Conservation (phyloP, 2,329 filamentous ascomycete species). For the Penicillium nordicum region DNA sequence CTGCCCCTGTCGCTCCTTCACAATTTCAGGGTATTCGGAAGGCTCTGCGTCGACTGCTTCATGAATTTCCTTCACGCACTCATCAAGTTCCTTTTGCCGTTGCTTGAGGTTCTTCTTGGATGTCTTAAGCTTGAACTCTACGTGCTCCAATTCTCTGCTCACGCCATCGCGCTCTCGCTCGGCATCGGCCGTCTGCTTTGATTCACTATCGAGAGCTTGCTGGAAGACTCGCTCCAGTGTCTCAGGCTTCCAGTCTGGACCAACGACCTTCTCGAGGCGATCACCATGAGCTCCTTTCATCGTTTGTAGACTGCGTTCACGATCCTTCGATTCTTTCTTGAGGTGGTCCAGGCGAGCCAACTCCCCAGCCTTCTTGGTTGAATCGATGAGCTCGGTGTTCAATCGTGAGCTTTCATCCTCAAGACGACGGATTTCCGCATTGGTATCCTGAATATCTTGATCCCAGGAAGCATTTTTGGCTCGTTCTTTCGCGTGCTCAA, state of each 20-base stretch:
- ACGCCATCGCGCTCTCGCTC: slow-evolving; percentile 68
- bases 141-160: slow-evolving; percentile 69
- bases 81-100: slow-evolving; percentile 60
- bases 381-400: slow-evolving; percentile 76
- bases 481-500: slow-evolving; percentile 62
- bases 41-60: slow-evolving; percentile 55
- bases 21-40: slow-evolving; percentile 50
- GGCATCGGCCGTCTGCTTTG: slow-evolving; percentile 58
- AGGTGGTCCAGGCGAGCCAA: slow-evolving; percentile 79
- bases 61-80: slow-evolving; percentile 61
- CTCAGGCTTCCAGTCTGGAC: slow-evolving; percentile 63
- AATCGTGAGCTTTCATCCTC: slow-evolving; percentile 71
- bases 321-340: slow-evolving; percentile 73
- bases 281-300: slow-evolving; percentile 71
- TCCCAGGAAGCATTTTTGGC: slow-evolving; percentile 67
- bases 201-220: slow-evolving; percentile 56
- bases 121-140: slow-evolving; percentile 69
- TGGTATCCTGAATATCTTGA: slow-evolving; percentile 63
- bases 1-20: slow-evolving; percentile 51
- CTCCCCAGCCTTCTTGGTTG: slow-evolving; percentile 75
- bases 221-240: slow-evolving; percentile 71
- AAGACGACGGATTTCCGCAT: slow-evolving; percentile 62
- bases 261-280: slow-evolving; percentile 64
- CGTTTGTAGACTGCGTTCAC: slow-evolving; percentile 71
- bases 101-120: slow-evolving; percentile 62